phyloP scores from a whole-genome alignment of 2,329 filamentous ascomycete genomes.

The Colletotrichum orchidophilum region DNA sequence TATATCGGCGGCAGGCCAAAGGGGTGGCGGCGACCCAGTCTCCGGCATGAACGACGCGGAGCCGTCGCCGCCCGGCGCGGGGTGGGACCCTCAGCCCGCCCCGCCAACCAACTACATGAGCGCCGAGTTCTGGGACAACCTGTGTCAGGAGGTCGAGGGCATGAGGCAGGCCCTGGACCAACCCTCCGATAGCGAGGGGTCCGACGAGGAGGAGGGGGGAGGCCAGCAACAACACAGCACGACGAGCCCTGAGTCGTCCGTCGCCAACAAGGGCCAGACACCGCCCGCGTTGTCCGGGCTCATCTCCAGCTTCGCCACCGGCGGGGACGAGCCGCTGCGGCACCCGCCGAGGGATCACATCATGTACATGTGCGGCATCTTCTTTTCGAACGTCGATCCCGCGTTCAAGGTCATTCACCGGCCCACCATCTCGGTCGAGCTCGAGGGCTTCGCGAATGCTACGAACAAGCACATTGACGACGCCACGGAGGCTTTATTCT shows the following conservation, averaged over 20 bases:
- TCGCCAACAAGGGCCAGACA: constrained; percentile 32
- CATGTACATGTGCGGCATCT: constrained; percentile 46
- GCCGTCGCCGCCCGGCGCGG: constrained; percentile 3
- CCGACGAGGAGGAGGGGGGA: constrained; percentile 38
- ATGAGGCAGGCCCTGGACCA: constrained; percentile 54
- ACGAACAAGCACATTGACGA: constrained; percentile 36
- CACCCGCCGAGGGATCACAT: constrained; percentile 52
- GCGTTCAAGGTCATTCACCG: constrained; percentile 55
- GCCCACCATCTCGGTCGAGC: constrained; percentile 46
- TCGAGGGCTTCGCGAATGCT: constrained; percentile 41
- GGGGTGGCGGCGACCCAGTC: constrained; percentile 34
- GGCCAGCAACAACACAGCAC: not conserved
- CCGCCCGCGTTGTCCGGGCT: constrained; percentile 40
- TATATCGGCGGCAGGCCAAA: not conserved
- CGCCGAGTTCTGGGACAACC: constrained; percentile 54
- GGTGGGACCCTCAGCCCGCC: constrained; percentile 29
- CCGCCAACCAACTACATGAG: constrained; percentile 50
- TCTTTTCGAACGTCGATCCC: constrained; percentile 52
- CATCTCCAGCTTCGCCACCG: constrained; percentile 22
- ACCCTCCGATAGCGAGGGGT: constrained; percentile 50
- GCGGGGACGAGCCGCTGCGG: constrained; percentile 1
- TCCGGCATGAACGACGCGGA: constrained; percentile 7
- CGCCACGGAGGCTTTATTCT: constrained; percentile 48
- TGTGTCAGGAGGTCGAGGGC: constrained; percentile 55
- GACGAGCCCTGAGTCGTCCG: constrained; percentile 43